Percentiles rank a stretch among this genome's conserved stretches.
These are phyloP conservation scores for Linum lewisii DNA, from an alignment of 345 rosid genomes.

Conservation along the genomic window DNA sequence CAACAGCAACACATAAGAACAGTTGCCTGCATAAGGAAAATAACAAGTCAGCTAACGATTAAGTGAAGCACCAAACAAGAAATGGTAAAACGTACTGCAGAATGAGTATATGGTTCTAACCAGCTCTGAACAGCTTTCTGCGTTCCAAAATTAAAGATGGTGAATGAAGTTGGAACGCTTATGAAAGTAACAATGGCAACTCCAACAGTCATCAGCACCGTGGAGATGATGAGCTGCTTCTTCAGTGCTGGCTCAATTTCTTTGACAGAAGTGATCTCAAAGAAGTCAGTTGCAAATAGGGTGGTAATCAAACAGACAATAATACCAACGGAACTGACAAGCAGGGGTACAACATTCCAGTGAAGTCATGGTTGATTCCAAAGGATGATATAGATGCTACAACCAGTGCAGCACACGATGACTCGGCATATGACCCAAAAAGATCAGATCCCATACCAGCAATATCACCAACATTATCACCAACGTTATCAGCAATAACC, in stretches of 20 bases:
- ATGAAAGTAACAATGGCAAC: slow-evolving; percentile 41
- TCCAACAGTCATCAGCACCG: slow-evolving; percentile 58
- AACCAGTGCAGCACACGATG: slow-evolving; percentile 62
- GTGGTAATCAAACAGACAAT: slow-evolving; percentile 54
- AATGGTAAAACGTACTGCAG: background rate
- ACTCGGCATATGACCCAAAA: slow-evolving; percentile 62
- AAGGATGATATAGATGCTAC: slow-evolving; percentile 61
- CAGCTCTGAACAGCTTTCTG: slow-evolving; percentile 50
- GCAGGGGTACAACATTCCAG: slow-evolving; percentile 59
- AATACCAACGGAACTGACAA: slow-evolving; percentile 52
- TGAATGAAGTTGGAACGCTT: slow-evolving; percentile 49
- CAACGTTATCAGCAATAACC: slow-evolving; percentile 73
- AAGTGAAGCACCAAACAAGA: background rate
- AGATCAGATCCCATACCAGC: slow-evolving; percentile 70
- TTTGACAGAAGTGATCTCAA: slow-evolving; percentile 39
- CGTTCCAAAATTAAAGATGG: slow-evolving; percentile 48
- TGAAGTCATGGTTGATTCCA: slow-evolving; percentile 39
- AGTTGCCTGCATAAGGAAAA: slow-evolving; percentile 56
- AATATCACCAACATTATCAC: slow-evolving; percentile 67
- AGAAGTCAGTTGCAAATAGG: slow-evolving; percentile 54
- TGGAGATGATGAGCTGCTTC: slow-evolving; percentile 55
- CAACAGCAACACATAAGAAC: slow-evolving; percentile 54
- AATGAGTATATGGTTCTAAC: slow-evolving; percentile 12
- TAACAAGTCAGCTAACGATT: slow-evolving; percentile 8
- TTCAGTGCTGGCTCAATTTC: slow-evolving; percentile 56